A percentile compares a stretch with the other conserved stretches of the same genome.
Conservation (phyloP, 345 rosid species). For the Garcia nutans region DNA sequence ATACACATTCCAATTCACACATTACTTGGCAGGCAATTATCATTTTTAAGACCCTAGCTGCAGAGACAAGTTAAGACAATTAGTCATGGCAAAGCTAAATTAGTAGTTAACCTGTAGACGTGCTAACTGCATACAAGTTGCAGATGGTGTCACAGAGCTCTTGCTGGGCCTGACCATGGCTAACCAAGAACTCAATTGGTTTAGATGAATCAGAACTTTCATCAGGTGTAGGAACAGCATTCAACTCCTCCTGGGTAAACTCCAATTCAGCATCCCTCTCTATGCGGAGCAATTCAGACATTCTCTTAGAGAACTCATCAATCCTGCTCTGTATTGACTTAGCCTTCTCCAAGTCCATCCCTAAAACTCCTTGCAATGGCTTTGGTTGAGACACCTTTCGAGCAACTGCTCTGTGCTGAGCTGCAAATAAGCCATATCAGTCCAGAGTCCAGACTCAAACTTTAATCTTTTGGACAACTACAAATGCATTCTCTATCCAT, state of each 20-base stretch:
- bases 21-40: conserved; percentile 9
- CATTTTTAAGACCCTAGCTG: neutral
- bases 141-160: conserved; percentile 97
- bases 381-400: conserved; percentile 64
- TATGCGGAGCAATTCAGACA: conserved; percentile 83
- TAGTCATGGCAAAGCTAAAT: conserved; percentile 15
- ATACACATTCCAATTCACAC: conserved; percentile 17
- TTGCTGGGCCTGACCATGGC: conserved; percentile 88
- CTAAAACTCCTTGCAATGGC: conserved; percentile 72
- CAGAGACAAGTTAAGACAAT: conserved; percentile 15
- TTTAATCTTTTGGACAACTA: conserved; percentile 2
- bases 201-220: conserved; percentile 60
- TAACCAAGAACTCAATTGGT: conserved; percentile 93
- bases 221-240: conserved; percentile 84
- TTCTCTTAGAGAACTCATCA: conserved; percentile 57
- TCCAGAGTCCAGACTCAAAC: conserved; percentile 22
- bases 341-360: conserved; percentile 73
- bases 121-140: conserved; percentile 80
- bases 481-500: neutral
- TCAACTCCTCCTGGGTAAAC: conserved; percentile 87
- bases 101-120: conserved; percentile 63
- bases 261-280: conserved; percentile 94
- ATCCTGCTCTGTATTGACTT: conserved; percentile 74
- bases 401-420: conserved; percentile 83
- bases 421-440: conserved; percentile 51